These are phyloP conservation scores for Eucalyptus pumila DNA, from an alignment of 345 rosid species.

Conservation along the genomic window DNA sequence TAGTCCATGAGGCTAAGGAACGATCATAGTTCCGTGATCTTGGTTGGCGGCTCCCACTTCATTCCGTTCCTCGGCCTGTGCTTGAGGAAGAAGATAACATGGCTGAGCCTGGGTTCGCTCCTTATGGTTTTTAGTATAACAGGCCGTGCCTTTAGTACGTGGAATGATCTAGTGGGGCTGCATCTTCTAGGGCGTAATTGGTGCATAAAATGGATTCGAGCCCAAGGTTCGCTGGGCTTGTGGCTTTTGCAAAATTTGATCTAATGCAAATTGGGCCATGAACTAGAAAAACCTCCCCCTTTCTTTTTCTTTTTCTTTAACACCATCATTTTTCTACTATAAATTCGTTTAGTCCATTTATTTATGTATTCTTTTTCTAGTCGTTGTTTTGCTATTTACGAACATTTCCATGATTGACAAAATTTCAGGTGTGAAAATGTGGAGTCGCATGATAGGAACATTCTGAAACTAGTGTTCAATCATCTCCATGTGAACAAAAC, in stretches of 20 bases:
- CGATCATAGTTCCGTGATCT: background rate
- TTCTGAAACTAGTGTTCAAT: background rate
- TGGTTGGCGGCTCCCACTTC: background rate
- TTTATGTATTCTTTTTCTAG: background rate
- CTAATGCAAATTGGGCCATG: background rate
- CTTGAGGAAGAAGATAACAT: background rate
- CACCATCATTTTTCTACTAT: background rate
- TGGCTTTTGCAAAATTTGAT: background rate
- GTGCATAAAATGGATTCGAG: background rate
- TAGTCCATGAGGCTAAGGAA: background rate
- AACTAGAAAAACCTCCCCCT: background rate
- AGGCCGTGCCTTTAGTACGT: background rate
- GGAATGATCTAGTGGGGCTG: background rate
- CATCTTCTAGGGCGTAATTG: background rate
- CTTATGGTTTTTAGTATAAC: background rate
- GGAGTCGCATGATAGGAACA: background rate
- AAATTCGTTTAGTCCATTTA: background rate
- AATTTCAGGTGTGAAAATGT: background rate
- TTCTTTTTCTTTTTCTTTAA: background rate
- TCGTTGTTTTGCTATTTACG: background rate
- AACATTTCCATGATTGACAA: background rate
- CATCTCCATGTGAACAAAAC: background rate
- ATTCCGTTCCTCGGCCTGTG: background rate
- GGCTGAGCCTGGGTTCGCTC: background rate
- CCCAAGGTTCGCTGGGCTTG: background rate